phyloP scores from a whole-genome alignment of 1,284 basidiomycete species.

The Cerioporus squamosus region DNA sequence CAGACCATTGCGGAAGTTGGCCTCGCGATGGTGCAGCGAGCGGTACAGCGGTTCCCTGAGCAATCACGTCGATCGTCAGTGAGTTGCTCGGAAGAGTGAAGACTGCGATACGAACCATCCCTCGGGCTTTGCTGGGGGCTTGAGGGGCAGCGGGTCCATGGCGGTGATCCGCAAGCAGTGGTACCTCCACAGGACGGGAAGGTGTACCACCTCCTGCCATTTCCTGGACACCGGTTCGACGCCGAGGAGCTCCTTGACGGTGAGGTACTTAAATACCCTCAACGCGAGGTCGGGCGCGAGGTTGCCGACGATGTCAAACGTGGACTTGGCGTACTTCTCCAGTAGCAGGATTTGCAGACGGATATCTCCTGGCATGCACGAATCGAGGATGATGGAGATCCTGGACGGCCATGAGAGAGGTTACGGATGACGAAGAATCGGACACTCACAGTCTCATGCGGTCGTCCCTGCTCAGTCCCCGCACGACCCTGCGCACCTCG shows the following conservation, averaged over 20 bases:
- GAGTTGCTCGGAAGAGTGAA: background rate
- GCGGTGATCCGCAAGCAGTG: conserved; percentile 77
- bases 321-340: conserved; percentile 79
- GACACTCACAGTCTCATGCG: conserved; percentile 71
- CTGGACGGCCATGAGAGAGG: conserved; percentile 20
- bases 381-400: conserved; percentile 52
- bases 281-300: conserved; percentile 72
- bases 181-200: conserved; percentile 78
- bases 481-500: conserved; percentile 67
- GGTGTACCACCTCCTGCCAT: conserved; percentile 72
- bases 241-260: conserved; percentile 66
- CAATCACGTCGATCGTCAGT: background rate
- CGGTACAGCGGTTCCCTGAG: conserved; percentile 78
- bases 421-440: background rate
- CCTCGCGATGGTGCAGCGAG: conserved; percentile 84
- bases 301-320: conserved; percentile 80
- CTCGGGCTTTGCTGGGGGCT: conserved; percentile 61
- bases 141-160: conserved; percentile 72
- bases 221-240: conserved; percentile 71
- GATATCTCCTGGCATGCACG: conserved; percentile 79
- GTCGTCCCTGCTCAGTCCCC: conserved; percentile 64
- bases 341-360: conserved; percentile 78
- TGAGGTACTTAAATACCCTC: conserved; percentile 68
- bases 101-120: conserved; percentile 60
- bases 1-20: conserved; percentile 79